Evolutionary conservation across 495 filamentous ascomycete genomes (phyloP), one percentile per base, ranked within the genome.

Genomic region (Podospora sp.): DNA sequence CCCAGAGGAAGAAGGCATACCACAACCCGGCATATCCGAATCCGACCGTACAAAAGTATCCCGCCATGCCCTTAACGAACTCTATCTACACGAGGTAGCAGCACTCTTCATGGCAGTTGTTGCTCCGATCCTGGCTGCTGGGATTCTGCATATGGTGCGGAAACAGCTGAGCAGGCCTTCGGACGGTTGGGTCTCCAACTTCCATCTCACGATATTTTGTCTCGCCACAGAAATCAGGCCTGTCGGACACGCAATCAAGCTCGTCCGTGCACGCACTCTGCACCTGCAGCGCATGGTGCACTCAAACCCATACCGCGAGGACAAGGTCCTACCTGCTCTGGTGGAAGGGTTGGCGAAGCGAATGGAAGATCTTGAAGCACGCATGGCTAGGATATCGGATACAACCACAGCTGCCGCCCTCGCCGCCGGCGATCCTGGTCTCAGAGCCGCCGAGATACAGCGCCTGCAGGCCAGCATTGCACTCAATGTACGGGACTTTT

Each of bases 151-250:
- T 73, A 79, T 81, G 0, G 89, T 96, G 57, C 85, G 94, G 16
- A 81, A 80, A 22, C 89, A 91, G 53, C 86, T 98, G 9, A 93
- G 90, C 1, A 85, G 90, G 18, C 93, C 91, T 0, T 92, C 92
- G 0, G 93, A 95, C 75, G 91, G 92, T 2, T 81, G 96, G 16
- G 90, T 97, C 18, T 96, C 92, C 2, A 90, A 95, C 73, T 95
- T 92, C 77, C 96, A 97, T 77, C 84, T 99, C 60, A 93, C 90
- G n/a, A 91, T 98, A 68, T 98, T 97, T 77, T 80, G 97, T 12
- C 84, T 97, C 8, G 93, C 92, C 12, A 89, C 95, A 9, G 94
- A 98, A 75, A 77, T 97, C 21, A 87, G 89, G 1, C 95, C 96
- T 2, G 71, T 91, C 60, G 85, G 90, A 2, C 94, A 97, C 71